Conservation (phyloP, 2,329 filamentous ascomycete genomes). For the Diaporthe sp. region DNA sequence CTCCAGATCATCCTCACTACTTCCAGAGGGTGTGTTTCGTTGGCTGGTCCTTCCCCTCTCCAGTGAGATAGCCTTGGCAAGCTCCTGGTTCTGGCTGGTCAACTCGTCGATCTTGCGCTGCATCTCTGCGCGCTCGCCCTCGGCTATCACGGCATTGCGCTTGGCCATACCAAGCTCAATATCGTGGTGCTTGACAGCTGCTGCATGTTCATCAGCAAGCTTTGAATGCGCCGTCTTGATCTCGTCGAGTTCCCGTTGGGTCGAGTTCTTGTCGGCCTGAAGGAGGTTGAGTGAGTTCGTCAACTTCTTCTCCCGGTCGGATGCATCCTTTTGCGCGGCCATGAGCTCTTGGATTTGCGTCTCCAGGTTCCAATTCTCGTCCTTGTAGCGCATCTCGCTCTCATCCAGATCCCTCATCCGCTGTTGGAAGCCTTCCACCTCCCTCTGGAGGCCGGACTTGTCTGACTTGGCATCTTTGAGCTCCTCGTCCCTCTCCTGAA, state of each 20-base stretch:
- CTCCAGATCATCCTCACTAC: slow-evolving; percentile 74
- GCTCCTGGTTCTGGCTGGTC: slow-evolving; percentile 88
- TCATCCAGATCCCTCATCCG: slow-evolving; percentile 88
- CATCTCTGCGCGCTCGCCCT: slow-evolving; percentile 82
- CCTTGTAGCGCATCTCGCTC: slow-evolving; percentile 95
- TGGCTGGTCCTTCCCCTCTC: slow-evolving; percentile 78
- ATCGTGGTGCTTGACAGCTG: slow-evolving; percentile 85
- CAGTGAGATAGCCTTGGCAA: slow-evolving; percentile 85
- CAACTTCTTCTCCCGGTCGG: slow-evolving; percentile 87
- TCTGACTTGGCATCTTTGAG: slow-evolving; percentile 82
- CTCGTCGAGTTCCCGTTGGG: slow-evolving; percentile 92
- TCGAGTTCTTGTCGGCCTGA: slow-evolving; percentile 80
- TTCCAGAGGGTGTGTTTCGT: slow-evolving; percentile 69
- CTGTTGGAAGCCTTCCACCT: slow-evolving; percentile 83
- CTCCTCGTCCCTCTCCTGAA: slow-evolving; percentile 90
- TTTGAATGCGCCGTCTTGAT: slow-evolving; percentile 84
- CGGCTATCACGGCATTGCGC: slow-evolving; percentile 81
- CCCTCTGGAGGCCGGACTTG: slow-evolving; percentile 84
- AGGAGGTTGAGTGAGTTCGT: slow-evolving; percentile 78
- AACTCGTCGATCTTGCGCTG: slow-evolving; percentile 91
- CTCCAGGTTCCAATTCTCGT: slow-evolving; percentile 98
- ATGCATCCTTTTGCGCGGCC: slow-evolving; percentile 78
- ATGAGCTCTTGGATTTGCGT: slow-evolving; percentile 90
- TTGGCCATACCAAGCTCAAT: slow-evolving; percentile 88
- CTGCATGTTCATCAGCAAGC: slow-evolving; percentile 83